phyloP scores from a whole-genome alignment of 805 yeast genomes.

The Candida alai region DNA sequence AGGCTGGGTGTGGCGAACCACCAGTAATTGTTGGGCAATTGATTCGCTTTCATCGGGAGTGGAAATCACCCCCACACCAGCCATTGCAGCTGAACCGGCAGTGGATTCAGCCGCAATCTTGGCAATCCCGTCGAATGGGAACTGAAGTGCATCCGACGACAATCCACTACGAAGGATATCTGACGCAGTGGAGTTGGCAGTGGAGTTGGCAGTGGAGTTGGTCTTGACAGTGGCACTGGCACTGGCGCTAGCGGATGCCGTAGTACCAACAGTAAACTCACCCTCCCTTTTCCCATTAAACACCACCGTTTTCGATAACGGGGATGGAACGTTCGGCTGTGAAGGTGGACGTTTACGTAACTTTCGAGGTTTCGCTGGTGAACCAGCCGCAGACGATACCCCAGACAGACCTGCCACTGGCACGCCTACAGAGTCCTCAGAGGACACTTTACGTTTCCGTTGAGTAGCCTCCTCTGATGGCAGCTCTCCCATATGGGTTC shows the following conservation, averaged over 20 bases:
- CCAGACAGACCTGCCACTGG: no score
- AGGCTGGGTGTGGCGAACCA: constrained; percentile 18
- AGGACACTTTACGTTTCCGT: not conserved
- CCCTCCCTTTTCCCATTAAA: no score
- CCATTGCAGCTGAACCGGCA: constrained; percentile 5
- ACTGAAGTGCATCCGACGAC: constrained; percentile 7
- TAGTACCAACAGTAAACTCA: constrained; percentile 3
- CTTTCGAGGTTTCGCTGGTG: no score
- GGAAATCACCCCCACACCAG: no score
- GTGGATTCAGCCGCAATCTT: not conserved
- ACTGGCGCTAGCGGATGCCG: no score
- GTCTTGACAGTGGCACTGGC: not conserved
- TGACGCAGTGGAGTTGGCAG: not conserved
- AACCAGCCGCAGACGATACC: no score
- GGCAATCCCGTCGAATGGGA: constrained; percentile 21
- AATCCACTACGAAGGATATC: not conserved
- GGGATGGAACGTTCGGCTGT: constrained; percentile 12
- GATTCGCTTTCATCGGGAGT: constrained; percentile 19
- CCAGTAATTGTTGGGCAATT: constrained; percentile 16
- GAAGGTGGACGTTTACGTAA: constrained; percentile 10
- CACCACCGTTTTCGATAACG: constrained; percentile 12
- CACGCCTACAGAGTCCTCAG: no score
- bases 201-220: not conserved
- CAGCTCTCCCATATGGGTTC: not conserved
- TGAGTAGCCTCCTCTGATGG: not conserved